Conservation (phyloP, 768 basidiomycete genomes). For the Boletus vinaceobasis region DNA sequence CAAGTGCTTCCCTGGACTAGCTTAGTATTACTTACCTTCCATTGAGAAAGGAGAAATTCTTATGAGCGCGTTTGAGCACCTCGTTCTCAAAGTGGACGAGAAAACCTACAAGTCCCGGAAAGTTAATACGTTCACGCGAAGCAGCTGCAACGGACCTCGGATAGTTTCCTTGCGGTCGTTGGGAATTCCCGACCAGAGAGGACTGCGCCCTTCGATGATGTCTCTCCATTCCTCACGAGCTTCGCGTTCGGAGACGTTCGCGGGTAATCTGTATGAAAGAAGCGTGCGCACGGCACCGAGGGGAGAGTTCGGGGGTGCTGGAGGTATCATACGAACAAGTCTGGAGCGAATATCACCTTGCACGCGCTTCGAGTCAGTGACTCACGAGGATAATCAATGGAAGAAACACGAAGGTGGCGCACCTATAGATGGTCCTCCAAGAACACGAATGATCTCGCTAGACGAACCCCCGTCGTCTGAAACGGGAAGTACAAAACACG, state of each 20-base stretch:
- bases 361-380: constrained; percentile 1
- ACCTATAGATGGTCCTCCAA: constrained; percentile 87
- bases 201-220: constrained; percentile 83
- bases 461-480: constrained; percentile 96
- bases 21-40: constrained; percentile 61
- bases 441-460: constrained; percentile 88
- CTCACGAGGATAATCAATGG: constrained; percentile 9
- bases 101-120: constrained; percentile 55
- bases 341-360: constrained; percentile 87
- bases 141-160: constrained; percentile 50
- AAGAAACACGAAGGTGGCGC: constrained; percentile 14
- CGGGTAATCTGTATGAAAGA: constrained; percentile 76
- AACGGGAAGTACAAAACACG: constrained; percentile 85
- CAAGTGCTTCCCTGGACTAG: neutral
- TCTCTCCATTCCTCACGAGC: constrained; percentile 90
- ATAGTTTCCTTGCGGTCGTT: constrained; percentile 89
- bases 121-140: constrained; percentile 2
- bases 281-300: constrained; percentile 72
- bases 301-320: constrained; percentile 53
- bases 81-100: constrained; percentile 91
- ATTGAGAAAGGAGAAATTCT: constrained; percentile 91
- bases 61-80: constrained; percentile 83
- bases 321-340: constrained; percentile 82
- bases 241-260: constrained; percentile 61
- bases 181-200: constrained; percentile 82